A percentile compares a stretch with the other conserved stretches of the same genome.
Conservation (phyloP, 768 basidiomycete species). For the Imleria badia region DNA sequence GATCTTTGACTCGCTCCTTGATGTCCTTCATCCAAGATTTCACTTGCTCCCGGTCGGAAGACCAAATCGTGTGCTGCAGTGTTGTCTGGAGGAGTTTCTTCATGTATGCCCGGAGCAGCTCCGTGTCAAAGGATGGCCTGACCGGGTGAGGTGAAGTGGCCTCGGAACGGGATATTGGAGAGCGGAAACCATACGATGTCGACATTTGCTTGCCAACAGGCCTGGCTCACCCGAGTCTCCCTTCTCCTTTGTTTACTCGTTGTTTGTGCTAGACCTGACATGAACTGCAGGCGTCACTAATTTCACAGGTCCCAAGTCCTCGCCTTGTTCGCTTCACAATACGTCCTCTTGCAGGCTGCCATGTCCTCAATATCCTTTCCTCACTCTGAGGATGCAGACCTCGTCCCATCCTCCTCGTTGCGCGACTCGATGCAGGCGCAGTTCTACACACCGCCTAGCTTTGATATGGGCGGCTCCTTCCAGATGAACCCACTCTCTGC, state of each 20-base stretch:
- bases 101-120: constrained; percentile 73
- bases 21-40: constrained; percentile 83
- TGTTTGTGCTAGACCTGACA: constrained; percentile 22
- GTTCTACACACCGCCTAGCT: constrained; percentile 54
- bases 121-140: constrained; percentile 64
- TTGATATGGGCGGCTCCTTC: constrained; percentile 61
- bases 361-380: constrained; percentile 77
- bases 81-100: constrained; percentile 76
- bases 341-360: constrained; percentile 1
- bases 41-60: constrained; percentile 66
- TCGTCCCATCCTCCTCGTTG: constrained; percentile 39
- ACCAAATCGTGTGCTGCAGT: constrained; percentile 63
- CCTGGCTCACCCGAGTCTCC: too few relatives aligned
- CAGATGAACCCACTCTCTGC: constrained; percentile 81
- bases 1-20: constrained; percentile 78
- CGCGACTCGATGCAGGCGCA: constrained; percentile 41
- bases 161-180: constrained; percentile 59
- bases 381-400: constrained; percentile 36
- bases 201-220: constrained; percentile 18
- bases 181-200: constrained; percentile 48
- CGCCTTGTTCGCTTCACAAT: neutral
- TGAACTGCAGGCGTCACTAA: neutral
- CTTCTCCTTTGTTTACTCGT: constrained; percentile 22
- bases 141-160: constrained; percentile 49
- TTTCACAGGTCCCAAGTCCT: neutral